Percentiles rank a stretch among this genome's conserved stretches.
Conservation (phyloP, 768 basidiomycete genomes). For the Russula sp. region DNA sequence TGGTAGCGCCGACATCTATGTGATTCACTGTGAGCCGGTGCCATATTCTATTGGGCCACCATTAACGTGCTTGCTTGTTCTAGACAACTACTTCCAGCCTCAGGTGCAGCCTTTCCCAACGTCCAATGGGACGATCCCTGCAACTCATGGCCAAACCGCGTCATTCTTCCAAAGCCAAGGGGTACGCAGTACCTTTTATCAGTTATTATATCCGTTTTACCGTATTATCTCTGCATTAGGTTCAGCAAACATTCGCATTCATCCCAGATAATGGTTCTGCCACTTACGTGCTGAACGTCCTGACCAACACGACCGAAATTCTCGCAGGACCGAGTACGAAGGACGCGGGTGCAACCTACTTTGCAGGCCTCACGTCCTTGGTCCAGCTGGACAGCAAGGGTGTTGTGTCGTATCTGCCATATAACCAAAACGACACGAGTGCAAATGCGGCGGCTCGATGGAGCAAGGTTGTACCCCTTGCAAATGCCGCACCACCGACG, state of each 20-base stretch:
- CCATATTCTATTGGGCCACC: not conserved
- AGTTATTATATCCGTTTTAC: not conserved
- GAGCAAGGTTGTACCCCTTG: slow-evolving; percentile 40
- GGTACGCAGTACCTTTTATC: slow-evolving; percentile 30
- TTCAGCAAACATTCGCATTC: slow-evolving; percentile 71
- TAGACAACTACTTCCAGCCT: slow-evolving; percentile 79
- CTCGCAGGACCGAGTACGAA: slow-evolving; percentile 54
- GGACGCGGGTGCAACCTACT: slow-evolving; percentile 55
- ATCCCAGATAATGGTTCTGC: slow-evolving; percentile 65
- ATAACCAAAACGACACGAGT: slow-evolving; percentile 37
- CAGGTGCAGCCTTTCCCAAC: slow-evolving; percentile 49
- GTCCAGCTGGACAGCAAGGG: slow-evolving; percentile 63
- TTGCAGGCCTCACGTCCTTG: slow-evolving; percentile 51
- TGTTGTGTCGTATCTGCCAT: slow-evolving; percentile 53
- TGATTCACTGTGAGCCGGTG: slow-evolving; percentile 71
- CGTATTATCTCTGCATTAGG: slow-evolving; percentile 29
- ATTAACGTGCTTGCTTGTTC: not conserved
- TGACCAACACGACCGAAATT: slow-evolving; percentile 58
- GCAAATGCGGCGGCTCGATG: slow-evolving; percentile 44
- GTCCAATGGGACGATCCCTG: slow-evolving; percentile 53
- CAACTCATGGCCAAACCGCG: slow-evolving; percentile 56
- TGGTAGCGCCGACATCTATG: slow-evolving; percentile 71
- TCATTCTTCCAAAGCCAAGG: slow-evolving; percentile 56
- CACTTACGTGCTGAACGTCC: slow-evolving; percentile 69
- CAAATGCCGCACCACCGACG: slow-evolving; percentile 35